Conservation (phyloP, 441 rosid species). For the Croton setiger region DNA sequence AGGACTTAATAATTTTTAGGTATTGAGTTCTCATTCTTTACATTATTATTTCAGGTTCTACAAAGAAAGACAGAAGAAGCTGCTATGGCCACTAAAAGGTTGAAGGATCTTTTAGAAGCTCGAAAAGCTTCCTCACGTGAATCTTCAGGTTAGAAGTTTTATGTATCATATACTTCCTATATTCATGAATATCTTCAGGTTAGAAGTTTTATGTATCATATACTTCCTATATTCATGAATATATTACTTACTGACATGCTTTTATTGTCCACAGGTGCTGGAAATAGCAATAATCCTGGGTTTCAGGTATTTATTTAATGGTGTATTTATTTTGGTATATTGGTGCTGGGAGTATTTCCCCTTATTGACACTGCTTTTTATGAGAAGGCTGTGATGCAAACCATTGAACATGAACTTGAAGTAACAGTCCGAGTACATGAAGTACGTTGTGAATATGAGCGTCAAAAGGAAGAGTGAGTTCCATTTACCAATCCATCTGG, state of each 20-base stretch:
- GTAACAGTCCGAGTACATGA: conserved; percentile 86
- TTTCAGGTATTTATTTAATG: conserved; percentile 57
- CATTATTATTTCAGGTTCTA: conserved; percentile 51
- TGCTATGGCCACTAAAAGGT: conserved; percentile 88
- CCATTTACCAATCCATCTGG: neutral
- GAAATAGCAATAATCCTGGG: conserved; percentile 66
- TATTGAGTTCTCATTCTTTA: conserved; percentile 19
- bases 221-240: conserved; percentile 14
- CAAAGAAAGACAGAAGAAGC: conserved; percentile 99
- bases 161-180: conserved; percentile 13
- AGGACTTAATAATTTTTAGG: conserved; percentile 16
- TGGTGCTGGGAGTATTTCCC: conserved; percentile 15
- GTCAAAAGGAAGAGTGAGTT: conserved; percentile 95
- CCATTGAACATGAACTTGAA: conserved; percentile 97
- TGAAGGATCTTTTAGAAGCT: conserved; percentile 87
- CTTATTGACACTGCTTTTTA: conserved; percentile 14
- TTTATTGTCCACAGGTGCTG: conserved; percentile 38
- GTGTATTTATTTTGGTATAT: neutral
- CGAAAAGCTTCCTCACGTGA: conserved; percentile 77
- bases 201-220: conserved; percentile 19
- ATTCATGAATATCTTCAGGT: conserved; percentile 38
- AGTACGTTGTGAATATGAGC: conserved; percentile 89
- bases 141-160: conserved; percentile 35
- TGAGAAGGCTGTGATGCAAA: conserved; percentile 78
- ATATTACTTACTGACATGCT: conserved; percentile 19